Percentiles rank a stretch among this genome's conserved stretches.
Evolutionary conservation across 176 grass and related monocot species (phyloP).

Genomic region (Puya raimondii): DNA sequence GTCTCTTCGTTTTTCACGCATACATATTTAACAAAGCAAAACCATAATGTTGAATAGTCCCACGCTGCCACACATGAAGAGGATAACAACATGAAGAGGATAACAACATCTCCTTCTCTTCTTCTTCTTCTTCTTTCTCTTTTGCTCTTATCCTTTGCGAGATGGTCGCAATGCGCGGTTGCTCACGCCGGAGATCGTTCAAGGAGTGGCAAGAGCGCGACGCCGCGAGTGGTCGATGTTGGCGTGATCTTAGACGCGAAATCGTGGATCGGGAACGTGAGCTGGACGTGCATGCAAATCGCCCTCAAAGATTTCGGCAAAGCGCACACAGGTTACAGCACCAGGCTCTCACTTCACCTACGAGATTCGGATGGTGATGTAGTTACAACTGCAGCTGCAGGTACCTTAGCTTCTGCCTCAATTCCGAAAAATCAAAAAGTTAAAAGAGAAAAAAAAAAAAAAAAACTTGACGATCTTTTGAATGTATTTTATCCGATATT

Average conservation of each 20-base stretch:
- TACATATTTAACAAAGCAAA: too few relatives aligned
- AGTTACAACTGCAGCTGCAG: conserved; percentile 39
- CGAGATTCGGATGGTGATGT: conserved; percentile 32
- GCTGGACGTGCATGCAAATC: conserved; percentile 36
- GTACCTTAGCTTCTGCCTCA: conserved; percentile 6
- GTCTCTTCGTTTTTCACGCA: too few relatives aligned
- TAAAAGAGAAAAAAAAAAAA: too few relatives aligned
- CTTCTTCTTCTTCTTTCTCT: too few relatives aligned
- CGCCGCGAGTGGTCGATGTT: conserved; percentile 22
- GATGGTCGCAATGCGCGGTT: conserved; percentile 6
- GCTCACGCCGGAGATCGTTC: neutral
- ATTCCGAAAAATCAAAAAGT: neutral
- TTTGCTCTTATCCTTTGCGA: neutral
- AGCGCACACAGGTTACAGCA: conserved; percentile 21
- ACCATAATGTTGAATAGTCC: too few relatives aligned
- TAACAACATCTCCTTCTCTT: too few relatives aligned
- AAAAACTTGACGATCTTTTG: too few relatives aligned
- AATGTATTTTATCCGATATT: too few relatives aligned
- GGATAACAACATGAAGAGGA: too few relatives aligned
- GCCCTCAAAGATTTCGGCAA: conserved; percentile 55
- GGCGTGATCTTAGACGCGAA: conserved; percentile 44
- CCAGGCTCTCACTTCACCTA: conserved; percentile 29
- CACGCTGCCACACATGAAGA: too few relatives aligned
- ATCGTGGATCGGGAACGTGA: conserved; percentile 27
- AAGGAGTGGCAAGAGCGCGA: neutral